Conservation (phyloP, 2,329 filamentous ascomycete genomes). For the Microcera coccophila region DNA sequence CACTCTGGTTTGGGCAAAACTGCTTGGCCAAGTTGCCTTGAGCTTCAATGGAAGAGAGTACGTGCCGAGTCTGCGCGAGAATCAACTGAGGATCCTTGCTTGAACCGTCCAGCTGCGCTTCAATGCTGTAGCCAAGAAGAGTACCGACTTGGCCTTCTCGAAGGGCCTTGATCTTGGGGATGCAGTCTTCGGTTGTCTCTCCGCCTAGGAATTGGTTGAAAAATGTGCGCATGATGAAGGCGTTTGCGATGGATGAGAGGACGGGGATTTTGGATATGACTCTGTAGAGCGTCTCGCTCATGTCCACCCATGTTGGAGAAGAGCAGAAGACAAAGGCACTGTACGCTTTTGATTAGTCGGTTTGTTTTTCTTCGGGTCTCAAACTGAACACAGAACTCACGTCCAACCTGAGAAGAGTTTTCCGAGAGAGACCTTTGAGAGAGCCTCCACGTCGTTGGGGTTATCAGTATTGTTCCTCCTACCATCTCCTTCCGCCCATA, state of each 20-base stretch:
- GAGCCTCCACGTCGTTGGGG: constrained; percentile 4
- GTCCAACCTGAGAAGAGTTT: constrained; percentile 8
- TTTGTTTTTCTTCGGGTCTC: background rate
- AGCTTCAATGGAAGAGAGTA: constrained; percentile 15
- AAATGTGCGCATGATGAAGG: constrained; percentile 15
- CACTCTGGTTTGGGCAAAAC: constrained; percentile 6
- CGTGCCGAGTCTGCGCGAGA: constrained; percentile 11
- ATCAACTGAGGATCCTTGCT: constrained; percentile 22
- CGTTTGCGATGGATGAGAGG: constrained; percentile 12
- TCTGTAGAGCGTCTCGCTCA: constrained; percentile 16
- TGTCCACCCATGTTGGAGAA: constrained; percentile 17
- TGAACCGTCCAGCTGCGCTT: constrained; percentile 17
- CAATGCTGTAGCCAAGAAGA: constrained; percentile 21
- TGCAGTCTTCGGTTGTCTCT: constrained; percentile 10
- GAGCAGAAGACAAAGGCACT: constrained; percentile 21
- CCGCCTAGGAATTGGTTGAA: constrained; percentile 20
- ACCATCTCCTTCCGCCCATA: constrained; percentile 1
- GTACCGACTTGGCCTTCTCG: constrained; percentile 13
- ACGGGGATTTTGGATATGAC: constrained; percentile 14
- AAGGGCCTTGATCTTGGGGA: constrained; percentile 17
- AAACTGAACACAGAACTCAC: background rate
- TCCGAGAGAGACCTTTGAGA: constrained; percentile 2
- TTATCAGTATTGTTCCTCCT: constrained; percentile 1
- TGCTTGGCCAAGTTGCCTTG: constrained; percentile 14
- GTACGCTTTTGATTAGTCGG: background rate